Evolutionary conservation across 2,329 filamentous ascomycete genomes (phyloP).

Genomic region (Cladophialophora exuberans): DNA sequence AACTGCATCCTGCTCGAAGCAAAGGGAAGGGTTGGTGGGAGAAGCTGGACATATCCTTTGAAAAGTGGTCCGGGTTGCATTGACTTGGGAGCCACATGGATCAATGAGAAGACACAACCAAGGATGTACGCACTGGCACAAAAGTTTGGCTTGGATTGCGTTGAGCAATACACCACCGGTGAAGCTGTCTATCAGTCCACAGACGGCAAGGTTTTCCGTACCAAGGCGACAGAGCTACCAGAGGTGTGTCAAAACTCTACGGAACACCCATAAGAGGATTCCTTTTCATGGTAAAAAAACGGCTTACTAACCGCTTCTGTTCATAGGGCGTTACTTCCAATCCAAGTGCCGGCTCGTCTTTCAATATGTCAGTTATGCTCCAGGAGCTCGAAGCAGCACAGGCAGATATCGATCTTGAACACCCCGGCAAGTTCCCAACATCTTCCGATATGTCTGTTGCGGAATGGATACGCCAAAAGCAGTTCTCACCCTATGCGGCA

Average conservation of each 20-base stretch:
- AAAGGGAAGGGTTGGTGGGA: slow-evolving; percentile 47
- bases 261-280: background rate
- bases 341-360: no score
- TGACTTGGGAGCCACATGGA: slow-evolving; percentile 63
- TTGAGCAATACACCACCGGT: no score
- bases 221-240: background rate
- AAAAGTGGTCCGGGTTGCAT: slow-evolving; percentile 34
- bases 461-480: slow-evolving; percentile 2
- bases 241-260: background rate
- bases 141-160: slow-evolving; percentile 44
- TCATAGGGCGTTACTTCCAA: no score
- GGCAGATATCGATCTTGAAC: slow-evolving; percentile 7
- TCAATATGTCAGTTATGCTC: no score
- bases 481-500: background rate
- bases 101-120: slow-evolving; percentile 59
- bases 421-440: slow-evolving; percentile 1
- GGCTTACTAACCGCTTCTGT: no score
- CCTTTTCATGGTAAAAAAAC: background rate
- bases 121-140: slow-evolving; percentile 44
- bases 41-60: slow-evolving; percentile 33
- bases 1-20: slow-evolving; percentile 45
- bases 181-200: slow-evolving; percentile 54
- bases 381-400: background rate
- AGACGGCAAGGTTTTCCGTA: slow-evolving; percentile 36
- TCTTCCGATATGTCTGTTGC: slow-evolving; percentile 12